phyloP scores from a whole-genome alignment of 768 basidiomycete species.

The Boletus barrowsii region DNA sequence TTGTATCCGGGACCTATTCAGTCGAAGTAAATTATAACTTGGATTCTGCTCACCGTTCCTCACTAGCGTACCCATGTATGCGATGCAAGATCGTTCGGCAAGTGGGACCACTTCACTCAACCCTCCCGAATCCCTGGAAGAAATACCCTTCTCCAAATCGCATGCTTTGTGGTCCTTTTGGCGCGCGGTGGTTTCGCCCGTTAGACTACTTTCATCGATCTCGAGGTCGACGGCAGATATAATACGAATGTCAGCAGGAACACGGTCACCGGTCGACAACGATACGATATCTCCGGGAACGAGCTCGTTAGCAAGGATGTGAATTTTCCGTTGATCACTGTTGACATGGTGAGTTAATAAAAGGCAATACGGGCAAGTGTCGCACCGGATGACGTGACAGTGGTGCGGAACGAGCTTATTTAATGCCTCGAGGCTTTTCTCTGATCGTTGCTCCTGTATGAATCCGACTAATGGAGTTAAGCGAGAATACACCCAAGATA shows the following conservation, averaged over 20 bases:
- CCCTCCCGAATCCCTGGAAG: constrained; percentile 30
- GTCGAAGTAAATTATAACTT: background rate
- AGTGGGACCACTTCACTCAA: constrained; percentile 49
- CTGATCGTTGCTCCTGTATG: constrained; percentile 91
- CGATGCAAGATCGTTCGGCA: constrained; percentile 84
- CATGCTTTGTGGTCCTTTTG: constrained; percentile 63
- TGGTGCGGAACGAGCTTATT: constrained; percentile 98
- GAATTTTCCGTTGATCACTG: constrained; percentile 55
- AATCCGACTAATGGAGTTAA: constrained; percentile 65
- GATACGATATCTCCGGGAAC: constrained; percentile 92
- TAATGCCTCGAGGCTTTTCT: constrained; percentile 89
- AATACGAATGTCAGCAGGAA: constrained; percentile 91
- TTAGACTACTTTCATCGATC: constrained; percentile 93
- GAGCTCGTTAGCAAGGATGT: constrained; percentile 94
- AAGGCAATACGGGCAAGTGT: no score
- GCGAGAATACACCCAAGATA: background rate
- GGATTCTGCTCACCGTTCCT: constrained; percentile 60
- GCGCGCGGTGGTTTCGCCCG: constrained; percentile 86
- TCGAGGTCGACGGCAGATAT: constrained; percentile 81
- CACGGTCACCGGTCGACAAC: constrained; percentile 87
- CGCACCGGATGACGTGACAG: constrained; percentile 78
- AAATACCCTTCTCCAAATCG: constrained; percentile 36
- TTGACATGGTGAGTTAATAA: background rate
- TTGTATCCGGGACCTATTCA: constrained; percentile 24
- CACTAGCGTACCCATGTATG: constrained; percentile 95